These are phyloP conservation scores for Diversispora eburnea DNA, from an alignment of 192 early-diverging fungal genomes.

Conservation along the genomic window DNA sequence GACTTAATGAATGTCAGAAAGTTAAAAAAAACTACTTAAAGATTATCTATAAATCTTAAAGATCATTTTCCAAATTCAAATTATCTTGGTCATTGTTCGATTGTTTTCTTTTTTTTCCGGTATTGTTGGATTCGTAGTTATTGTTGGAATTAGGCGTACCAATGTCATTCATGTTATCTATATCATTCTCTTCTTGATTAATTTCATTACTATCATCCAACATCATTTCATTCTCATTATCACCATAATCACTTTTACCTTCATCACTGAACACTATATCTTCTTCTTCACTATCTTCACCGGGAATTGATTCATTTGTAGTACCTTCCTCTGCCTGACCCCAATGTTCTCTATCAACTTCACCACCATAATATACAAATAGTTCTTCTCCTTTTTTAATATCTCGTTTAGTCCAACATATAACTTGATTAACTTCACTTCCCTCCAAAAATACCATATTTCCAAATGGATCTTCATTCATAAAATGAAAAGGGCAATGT, in stretches of 20 bases:
- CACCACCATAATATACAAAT: slow-evolving; percentile 82
- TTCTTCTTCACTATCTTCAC: slow-evolving; percentile 8
- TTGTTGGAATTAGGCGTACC: no score
- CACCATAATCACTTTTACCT: neutral
- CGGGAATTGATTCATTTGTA: neutral
- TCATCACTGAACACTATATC: slow-evolving; percentile 3
- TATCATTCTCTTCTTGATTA: no score
- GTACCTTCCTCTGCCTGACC: slow-evolving; percentile 16
- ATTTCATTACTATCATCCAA: neutral
- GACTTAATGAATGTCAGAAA: no score
- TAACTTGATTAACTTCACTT: slow-evolving; percentile 78
- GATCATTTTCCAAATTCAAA: no score
- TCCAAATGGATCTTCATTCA: slow-evolving; percentile 65
- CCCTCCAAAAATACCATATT: slow-evolving; percentile 82
- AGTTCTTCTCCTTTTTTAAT: slow-evolving; percentile 78
- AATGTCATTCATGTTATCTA: no score
- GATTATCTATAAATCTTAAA: no score
- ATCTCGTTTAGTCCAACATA: slow-evolving; percentile 68
- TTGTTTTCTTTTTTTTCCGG: no score
- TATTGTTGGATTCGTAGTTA: no score
- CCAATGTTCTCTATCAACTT: slow-evolving; percentile 78
- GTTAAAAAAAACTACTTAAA: no score
- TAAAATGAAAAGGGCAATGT: slow-evolving; percentile 89
- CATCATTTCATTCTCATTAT: slow-evolving; percentile 6
- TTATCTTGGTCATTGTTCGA: no score